Base-by-base conservation (phyloP, 495 filamentous ascomycete genomes). In the Elaphomyces granulatus region DNA sequence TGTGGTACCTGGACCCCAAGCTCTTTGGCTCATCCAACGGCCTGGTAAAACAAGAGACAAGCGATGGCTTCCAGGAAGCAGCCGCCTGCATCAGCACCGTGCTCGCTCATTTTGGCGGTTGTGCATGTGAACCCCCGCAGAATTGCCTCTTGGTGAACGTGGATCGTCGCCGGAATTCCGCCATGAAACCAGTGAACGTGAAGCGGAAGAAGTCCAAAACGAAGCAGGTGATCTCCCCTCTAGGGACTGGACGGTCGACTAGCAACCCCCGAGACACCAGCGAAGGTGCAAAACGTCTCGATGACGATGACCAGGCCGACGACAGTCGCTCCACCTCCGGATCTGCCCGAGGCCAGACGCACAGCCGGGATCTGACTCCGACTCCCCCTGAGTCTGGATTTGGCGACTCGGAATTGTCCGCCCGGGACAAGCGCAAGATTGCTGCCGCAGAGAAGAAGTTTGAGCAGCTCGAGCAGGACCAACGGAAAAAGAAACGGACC, bases 391-490 rank as follows among this genome's bases (percentile, higher is more conserved):
- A 70, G 2, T 72, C 60, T 44, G 65, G 36, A 48, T 71, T 50
- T 60, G 67, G 59, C 35, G 76, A 61, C 48, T 61, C 61, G 2
- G 84, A 83, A 51, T 68, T 85, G 3, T 90, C 87, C 3, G 85
- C 81, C 42, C 75, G 87, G 12, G 87, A 95, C 47, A 83, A 83
- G 56, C 74, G 83, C 31, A 95, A 95, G 53, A 74, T 94, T 18
- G 78, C 81, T 15, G 80, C 81, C 55, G 70, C 84, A 12, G 86
- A 95, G 53, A 81, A 83, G 51, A 74, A 72, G 18, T 81, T 79
- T 46, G 68, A 71, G 37, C 61, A 70, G 45, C 51, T 78, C 23
- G 77, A 75, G 47, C 65, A 69, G 15, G 68, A 73, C 37, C 67
- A 71, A 36, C 64, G 58, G 43, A 61, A 58, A 40, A 71, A 63